A percentile compares a stretch with the other conserved stretches of the same genome.
Evolutionary conservation across 2,329 filamentous ascomycete species (phyloP).

Genomic region (Hypocreales sp.): DNA sequence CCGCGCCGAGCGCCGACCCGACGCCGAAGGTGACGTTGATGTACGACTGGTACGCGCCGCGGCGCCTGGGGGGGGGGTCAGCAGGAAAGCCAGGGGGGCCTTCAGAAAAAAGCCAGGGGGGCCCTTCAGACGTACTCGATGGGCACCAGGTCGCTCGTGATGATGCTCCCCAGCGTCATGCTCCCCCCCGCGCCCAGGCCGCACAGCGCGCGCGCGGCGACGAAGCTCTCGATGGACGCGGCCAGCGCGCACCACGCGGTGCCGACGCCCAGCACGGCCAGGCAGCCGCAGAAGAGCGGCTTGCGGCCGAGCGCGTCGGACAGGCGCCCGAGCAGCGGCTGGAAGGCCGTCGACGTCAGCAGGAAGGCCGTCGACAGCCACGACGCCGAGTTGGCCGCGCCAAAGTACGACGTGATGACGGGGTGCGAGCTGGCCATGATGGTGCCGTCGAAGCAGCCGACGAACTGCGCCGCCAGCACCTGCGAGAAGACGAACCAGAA

Average conservation of each 20-base stretch:
- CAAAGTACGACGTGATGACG: constrained; percentile 67
- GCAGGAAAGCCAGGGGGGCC: constrained; percentile 1
- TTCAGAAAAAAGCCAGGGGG: constrained; percentile 7
- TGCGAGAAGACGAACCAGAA: constrained; percentile 50
- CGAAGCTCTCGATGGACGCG: constrained; percentile 51
- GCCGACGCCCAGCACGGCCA: constrained; percentile 46
- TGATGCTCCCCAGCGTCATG: constrained; percentile 53
- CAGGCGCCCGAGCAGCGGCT: constrained; percentile 58
- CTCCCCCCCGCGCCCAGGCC: constrained; percentile 60
- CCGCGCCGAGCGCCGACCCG: constrained; percentile 46
- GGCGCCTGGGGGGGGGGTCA: constrained; percentile 14
- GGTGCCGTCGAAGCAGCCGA: constrained; percentile 57
- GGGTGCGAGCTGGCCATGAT: constrained; percentile 73
- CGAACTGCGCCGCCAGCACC: constrained; percentile 41
- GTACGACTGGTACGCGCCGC: constrained; percentile 60
- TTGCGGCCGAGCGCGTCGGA: constrained; percentile 62
- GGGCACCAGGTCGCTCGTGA: constrained; percentile 59
- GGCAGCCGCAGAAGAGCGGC: constrained; percentile 45
- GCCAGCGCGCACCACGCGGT: constrained; percentile 58
- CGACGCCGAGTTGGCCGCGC: constrained; percentile 61
- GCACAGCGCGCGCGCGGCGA: constrained; percentile 53
- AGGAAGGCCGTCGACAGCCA: constrained; percentile 73
- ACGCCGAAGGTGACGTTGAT: constrained; percentile 50
- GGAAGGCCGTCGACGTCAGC: constrained; percentile 60
- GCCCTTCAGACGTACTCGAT: constrained; percentile 44